Conservation (phyloP, 1,284 basidiomycete species). For the Marasmius tenuissimus region DNA sequence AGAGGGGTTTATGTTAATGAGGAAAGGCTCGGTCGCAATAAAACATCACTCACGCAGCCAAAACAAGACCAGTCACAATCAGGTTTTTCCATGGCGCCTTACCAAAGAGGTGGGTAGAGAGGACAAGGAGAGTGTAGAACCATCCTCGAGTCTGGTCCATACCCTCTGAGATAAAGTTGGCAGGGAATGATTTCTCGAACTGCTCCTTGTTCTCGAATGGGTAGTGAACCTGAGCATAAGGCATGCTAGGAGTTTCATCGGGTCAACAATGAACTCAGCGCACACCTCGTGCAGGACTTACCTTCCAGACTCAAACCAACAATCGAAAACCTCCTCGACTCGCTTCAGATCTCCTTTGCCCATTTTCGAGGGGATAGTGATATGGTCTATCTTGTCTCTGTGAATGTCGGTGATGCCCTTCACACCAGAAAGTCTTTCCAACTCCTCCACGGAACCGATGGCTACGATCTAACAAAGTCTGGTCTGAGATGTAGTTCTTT, state of each 20-base stretch:
- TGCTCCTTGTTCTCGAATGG: slow-evolving; percentile 96
- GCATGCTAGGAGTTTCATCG: slow-evolving; percentile 72
- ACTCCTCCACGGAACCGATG: slow-evolving; percentile 86
- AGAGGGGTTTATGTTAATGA: not conserved
- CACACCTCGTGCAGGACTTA: slow-evolving; percentile 31
- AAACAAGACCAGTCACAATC: slow-evolving; percentile 93
- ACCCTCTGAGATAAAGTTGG: slow-evolving; percentile 98
- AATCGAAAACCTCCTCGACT: slow-evolving; percentile 98
- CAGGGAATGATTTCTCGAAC: slow-evolving; percentile 87
- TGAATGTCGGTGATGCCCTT: slow-evolving; percentile 91
- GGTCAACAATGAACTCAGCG: slow-evolving; percentile 10
- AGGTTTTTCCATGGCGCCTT: slow-evolving; percentile 98
- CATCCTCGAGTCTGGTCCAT: slow-evolving; percentile 96
- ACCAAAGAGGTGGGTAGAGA: slow-evolving; percentile 93
- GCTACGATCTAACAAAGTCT: slow-evolving; percentile 67
- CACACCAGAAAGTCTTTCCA: slow-evolving; percentile 87
- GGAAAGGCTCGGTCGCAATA: not conserved
- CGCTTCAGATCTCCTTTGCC: slow-evolving; percentile 89
- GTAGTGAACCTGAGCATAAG: slow-evolving; percentile 97
- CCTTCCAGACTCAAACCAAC: slow-evolving; percentile 99
- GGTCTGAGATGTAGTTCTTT: slow-evolving; percentile 2
- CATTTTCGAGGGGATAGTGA: slow-evolving; percentile 92
- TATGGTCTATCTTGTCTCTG: slow-evolving; percentile 92
- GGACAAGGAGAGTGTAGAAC: slow-evolving; percentile 98
- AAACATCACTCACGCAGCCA: slow-evolving; percentile 72